Percentiles rank a stretch among this genome's conserved stretches.
phyloP scores from a whole-genome alignment of 192 early-diverging fungal genomes.

The Funneliformis geosporum region DNA sequence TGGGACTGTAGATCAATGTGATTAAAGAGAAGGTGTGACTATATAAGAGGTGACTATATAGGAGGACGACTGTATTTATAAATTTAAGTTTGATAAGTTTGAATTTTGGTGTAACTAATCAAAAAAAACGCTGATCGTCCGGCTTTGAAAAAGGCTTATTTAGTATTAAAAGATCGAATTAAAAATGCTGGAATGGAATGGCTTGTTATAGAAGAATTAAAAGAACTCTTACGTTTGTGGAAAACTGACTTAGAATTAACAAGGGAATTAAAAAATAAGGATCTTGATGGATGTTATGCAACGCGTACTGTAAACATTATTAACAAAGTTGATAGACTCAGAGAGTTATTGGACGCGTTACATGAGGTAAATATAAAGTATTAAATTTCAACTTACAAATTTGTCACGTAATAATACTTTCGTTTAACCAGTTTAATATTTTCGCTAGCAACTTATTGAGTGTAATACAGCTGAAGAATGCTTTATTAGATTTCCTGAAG shows the following conservation, averaged over 20 bases:
- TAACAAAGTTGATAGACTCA: constrained; percentile 11
- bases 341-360: neutral
- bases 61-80: too few species aligned
- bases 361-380: constrained; percentile 17
- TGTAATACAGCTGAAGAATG: constrained; percentile 14
- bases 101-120: too few species aligned
- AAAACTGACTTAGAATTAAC: neutral
- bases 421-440: neutral
- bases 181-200: constrained; percentile 30
- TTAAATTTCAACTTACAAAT: neutral
- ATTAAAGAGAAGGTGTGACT: too few species aligned
- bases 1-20: too few species aligned
- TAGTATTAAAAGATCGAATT: neutral
- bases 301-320: neutral
- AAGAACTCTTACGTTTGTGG: neutral
- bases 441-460: neutral
- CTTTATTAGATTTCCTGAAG: constrained; percentile 10
- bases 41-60: too few species aligned
- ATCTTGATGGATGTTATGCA: neutral
- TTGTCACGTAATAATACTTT: neutral
- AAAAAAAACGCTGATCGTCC: too few species aligned
- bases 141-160: too few species aligned
- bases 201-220: constrained; percentile 1
- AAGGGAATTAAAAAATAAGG: neutral
- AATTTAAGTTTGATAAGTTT: too few species aligned